Evolutionary conservation across 345 rosid genomes (phyloP).

Genomic region (Hevea brasiliensis): DNA sequence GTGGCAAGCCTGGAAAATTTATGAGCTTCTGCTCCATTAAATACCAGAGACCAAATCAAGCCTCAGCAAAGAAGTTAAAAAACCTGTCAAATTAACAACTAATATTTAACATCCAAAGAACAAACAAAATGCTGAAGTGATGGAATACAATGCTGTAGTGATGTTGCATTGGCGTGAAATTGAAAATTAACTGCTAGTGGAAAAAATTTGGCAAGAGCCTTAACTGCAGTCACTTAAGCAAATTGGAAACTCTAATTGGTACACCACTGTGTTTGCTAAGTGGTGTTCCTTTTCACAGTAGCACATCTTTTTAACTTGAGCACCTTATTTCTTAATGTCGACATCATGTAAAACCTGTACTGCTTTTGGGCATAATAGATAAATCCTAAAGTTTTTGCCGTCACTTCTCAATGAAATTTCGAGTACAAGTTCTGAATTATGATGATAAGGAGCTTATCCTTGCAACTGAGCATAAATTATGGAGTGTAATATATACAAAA

Average conservation of each 20-base stretch:
- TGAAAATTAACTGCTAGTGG: neutral
- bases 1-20: neutral
- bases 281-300: neutral
- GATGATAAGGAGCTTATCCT: neutral
- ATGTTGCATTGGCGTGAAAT: neutral
- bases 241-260: neutral
- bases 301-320: too few relatives aligned
- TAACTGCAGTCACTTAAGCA: neutral
- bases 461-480: neutral
- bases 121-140: neutral
- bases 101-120: neutral
- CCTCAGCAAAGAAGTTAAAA: neutral
- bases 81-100: conserved; percentile 3
- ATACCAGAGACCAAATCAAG: neutral
- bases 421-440: neutral
- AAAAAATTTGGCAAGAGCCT: neutral
- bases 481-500: neutral
- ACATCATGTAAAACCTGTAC: neutral
- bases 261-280: neutral
- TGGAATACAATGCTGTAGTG: neutral
- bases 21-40: neutral
- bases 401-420: neutral
- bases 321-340: neutral
- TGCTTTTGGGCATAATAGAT: neutral
- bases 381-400: neutral